Base-by-base conservation (phyloP, 148 eudicot species). In the Camellia lanceoleosa region DNA sequence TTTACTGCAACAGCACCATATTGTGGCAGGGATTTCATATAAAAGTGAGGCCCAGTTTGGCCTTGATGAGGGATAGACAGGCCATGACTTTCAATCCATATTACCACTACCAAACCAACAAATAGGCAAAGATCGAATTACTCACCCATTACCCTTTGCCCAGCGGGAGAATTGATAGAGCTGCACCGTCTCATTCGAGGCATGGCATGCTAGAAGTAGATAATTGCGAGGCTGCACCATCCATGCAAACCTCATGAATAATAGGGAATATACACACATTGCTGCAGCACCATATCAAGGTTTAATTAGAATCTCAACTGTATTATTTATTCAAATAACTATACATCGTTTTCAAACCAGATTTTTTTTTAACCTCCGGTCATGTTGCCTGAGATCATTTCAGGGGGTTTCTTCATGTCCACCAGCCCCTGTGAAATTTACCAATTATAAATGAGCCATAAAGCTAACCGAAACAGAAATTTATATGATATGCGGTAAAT, bases 161-260 rank as follows among this genome's bases (percentile, higher is more conserved):
- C 98, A 96, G 52, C 99, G 92, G 30, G 99, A 93, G 69, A 96
- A 77, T 80, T 96, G 99, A 89, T 93, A 96, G 78, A 96, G 88
- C 79, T 96, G 98, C 83, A 96, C 98, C 1, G 90, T 68, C 87
- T 96, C 99, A 85, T 96, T 96, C 68, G 97, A 93, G 87, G 89
- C 97, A 89, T 96, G 98, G 86, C 97, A 92, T 44, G 89, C 91
- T 49, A 96, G 88, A 81, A 96, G 92, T 73, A 96, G 84, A 86
- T 93, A 92, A 83, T 96, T 96, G 79, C 98, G 98, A 52, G 99
- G 99, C 60, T 90, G 92, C 8, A 96, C 99, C 97, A 96, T 92
- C 99, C 99, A 96, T 52, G 99, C 97, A 84, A 96, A 96, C 84
- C 98, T 93, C 99, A 96, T 96, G 85, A 93, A 93, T 81, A 96